These are phyloP conservation scores for Nemophila menziesii DNA, from an alignment of 257 asterid genomes.

Conservation along the genomic window DNA sequence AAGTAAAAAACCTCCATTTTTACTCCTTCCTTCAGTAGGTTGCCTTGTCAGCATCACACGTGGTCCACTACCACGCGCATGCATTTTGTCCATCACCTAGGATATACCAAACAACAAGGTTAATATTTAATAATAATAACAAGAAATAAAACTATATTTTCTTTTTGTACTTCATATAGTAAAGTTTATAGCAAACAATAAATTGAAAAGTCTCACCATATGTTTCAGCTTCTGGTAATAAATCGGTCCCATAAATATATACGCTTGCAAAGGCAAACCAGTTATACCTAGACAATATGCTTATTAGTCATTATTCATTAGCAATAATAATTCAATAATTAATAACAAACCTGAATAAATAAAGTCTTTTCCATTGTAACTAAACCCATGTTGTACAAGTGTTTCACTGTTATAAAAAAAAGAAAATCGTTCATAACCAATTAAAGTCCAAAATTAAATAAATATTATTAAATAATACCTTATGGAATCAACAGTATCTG, in stretches of 20 bases:
- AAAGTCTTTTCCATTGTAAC: slow-evolving; percentile 89
- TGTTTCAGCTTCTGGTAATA: slow-evolving; percentile 97
- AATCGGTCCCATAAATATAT: slow-evolving; percentile 97
- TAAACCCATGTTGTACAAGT: slow-evolving; percentile 83
- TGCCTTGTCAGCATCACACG: slow-evolving; percentile 83
- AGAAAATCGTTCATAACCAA: slow-evolving; percentile 11
- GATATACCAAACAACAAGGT: slow-evolving; percentile 5
- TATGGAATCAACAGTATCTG: slow-evolving; percentile 81
- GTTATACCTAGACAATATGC: slow-evolving; percentile 53
- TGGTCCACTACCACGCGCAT: slow-evolving; percentile 95
- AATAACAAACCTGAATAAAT: slow-evolving; percentile 60
- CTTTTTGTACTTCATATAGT: background rate
- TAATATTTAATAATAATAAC: background rate
- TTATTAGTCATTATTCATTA: background rate
- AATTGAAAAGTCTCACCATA: slow-evolving; percentile 45
- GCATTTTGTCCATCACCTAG: slow-evolving; percentile 93
- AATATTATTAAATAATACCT: slow-evolving; percentile 33
- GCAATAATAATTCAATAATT: background rate
- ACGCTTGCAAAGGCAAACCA: slow-evolving; percentile 89
- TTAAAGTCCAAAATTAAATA: slow-evolving; percentile 9
- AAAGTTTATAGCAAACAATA: background rate
- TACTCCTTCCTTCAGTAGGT: slow-evolving; percentile 94
- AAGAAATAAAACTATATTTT: background rate
- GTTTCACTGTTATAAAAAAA: slow-evolving; percentile 60
- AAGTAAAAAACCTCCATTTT: slow-evolving; percentile 60